Evolutionary conservation across 371 early-diverging fungal species (phyloP).

Genomic region (Catenaria anguillulae): DNA sequence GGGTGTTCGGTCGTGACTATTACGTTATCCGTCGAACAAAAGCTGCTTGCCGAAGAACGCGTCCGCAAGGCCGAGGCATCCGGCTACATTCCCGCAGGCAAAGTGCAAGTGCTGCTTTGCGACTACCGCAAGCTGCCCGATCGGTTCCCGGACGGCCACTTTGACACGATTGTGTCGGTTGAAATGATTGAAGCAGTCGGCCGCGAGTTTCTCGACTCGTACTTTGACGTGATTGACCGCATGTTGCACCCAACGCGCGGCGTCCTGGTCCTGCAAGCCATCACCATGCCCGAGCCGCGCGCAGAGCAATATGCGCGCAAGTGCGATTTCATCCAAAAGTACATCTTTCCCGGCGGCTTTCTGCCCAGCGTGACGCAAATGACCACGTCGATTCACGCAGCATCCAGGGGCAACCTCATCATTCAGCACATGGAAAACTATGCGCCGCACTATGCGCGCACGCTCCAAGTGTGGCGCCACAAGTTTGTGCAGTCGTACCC

Average conservation of each 20-base stretch:
- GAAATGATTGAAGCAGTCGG: conserved; percentile 68
- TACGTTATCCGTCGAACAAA: conserved; percentile 47
- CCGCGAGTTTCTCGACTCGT: conserved; percentile 36
- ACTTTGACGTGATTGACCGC: conserved; percentile 35
- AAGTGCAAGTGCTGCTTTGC: conserved; percentile 34
- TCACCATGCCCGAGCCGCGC: conserved; percentile 48
- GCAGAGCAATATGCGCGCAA: conserved; percentile 33
- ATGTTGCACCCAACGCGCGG: conserved; percentile 35
- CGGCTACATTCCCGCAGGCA: conserved; percentile 15
- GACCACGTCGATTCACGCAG: conserved; percentile 28
- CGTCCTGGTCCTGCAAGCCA: conserved; percentile 30
- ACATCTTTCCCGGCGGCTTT: conserved; percentile 48
- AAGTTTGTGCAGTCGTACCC: conserved; percentile 32
- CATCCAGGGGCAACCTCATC: conserved; percentile 33
- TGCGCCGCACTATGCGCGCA: conserved; percentile 50
- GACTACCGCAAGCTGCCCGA: conserved; percentile 45
- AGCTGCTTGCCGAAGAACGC: conserved; percentile 38
- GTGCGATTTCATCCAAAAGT: conserved; percentile 50
- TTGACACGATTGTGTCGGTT: conserved; percentile 47
- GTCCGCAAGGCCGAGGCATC: conserved; percentile 27
- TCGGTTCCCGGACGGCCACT: conserved; percentile 17
- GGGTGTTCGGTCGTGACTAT: conserved; percentile 42
- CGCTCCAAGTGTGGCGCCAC: conserved; percentile 45
- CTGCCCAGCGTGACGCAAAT: conserved; percentile 38
- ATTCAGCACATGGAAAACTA: conserved; percentile 38